Base-by-base conservation (phyloP, 1,139 yeast species). In the Saccharomycopsis hybrid region DNA sequence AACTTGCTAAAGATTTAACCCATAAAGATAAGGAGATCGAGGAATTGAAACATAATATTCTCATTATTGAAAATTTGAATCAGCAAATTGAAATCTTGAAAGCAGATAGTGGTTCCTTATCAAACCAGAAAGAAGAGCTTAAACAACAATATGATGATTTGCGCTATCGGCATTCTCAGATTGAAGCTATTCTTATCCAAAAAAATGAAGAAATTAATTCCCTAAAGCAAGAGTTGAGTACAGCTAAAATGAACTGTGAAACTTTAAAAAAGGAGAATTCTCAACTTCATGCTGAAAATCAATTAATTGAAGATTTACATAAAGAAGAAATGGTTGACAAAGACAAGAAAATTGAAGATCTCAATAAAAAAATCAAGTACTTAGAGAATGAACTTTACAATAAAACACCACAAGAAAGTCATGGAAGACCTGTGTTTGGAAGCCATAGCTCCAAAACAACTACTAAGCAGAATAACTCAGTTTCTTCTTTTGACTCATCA, bases 221-320 rank as follows among this genome's bases (percentile, higher is more conserved):
- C n/a, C 39, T 54, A 25, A 49, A 53, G 42, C 29, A 41, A 9
- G 28, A 36, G 28, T 28, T 5, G 46, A 35, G 24, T 13, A 11
- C 41, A 50, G 41, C 41, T 50, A 46, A 13, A 38, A 25, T 9
- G 29, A 13, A 46, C 44, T 29, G 43, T 41, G 27, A 44, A 39
- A 40, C 60, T 68, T 36, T 36, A 18, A 70, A 67, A 51, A 30
- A 49, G 11, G 58, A 60, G 37, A 36, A 55, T 1, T 50, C 55
- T 32, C 59, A 59, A 27, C 46, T 61, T 1, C 56, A 60, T 43
- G 47, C 49, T 2, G 60, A 59, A 30, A 28, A 53, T 9, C 33
- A 57, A 32, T 51, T 56, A 18, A 46, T 55, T 13, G 58, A 58
- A 45, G 58, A 53, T 28, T 44, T 60, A 8, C 55, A 60, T 18